These are phyloP conservation scores for Euptelea pleiosperma DNA, from an alignment of 164 flowering plant species.

Conservation along the genomic window DNA sequence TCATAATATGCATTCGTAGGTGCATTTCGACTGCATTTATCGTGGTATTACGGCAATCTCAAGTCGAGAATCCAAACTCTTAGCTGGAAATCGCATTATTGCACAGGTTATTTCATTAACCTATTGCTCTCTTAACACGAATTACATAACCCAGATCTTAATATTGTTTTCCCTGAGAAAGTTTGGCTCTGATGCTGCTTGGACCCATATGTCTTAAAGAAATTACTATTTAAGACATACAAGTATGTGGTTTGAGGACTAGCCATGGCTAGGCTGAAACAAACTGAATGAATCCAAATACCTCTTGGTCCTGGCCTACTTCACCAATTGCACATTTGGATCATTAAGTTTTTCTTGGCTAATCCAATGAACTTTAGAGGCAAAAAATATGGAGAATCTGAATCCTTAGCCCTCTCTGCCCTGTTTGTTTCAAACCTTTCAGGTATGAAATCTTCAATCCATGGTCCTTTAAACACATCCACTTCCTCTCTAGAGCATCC, in stretches of 20 bases:
- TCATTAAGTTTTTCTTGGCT: not conserved
- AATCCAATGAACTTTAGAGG: not conserved
- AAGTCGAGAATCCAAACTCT: constrained; percentile 84
- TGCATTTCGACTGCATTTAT: constrained; percentile 88
- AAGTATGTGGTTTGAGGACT: too few species aligned
- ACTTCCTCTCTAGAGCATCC: too few species aligned
- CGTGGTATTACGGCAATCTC: constrained; percentile 86
- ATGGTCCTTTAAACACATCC: too few species aligned
- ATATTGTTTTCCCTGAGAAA: not conserved
- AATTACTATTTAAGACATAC: too few species aligned
- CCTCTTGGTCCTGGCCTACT: too few species aligned
- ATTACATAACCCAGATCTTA: not conserved
- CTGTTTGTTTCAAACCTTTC: too few species aligned
- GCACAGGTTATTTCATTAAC: constrained; percentile 56
- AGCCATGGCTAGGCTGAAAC: too few species aligned
- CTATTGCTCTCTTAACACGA: not conserved
- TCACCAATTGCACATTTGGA: not conserved
- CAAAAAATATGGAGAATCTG: not conserved
- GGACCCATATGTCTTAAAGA: too few species aligned
- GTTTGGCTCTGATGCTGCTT: too few species aligned
- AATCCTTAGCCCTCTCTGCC: not conserved
- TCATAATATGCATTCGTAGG: constrained; percentile 38
- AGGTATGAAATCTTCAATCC: too few species aligned
- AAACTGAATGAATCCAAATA: too few species aligned
- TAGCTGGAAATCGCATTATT: constrained; percentile 90